phyloP scores from a whole-genome alignment of 108 stramenopile species.

The Licmophora abbreviata region DNA sequence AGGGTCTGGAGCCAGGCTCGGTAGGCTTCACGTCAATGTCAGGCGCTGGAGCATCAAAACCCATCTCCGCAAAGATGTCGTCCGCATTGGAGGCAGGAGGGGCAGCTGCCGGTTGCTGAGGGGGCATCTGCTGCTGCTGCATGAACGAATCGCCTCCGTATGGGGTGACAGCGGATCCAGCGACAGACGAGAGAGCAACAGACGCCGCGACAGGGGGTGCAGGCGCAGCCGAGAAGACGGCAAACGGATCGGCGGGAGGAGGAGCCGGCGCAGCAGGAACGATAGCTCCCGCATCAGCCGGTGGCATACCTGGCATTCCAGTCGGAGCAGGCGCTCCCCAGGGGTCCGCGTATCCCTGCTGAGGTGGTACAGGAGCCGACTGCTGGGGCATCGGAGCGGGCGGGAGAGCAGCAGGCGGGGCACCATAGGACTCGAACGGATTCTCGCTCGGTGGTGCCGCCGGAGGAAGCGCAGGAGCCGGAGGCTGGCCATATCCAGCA shows the following conservation, averaged over 20 bases:
- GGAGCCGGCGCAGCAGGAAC: conserved; percentile 30
- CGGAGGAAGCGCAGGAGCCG: conserved; percentile 1
- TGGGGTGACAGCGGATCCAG: neutral
- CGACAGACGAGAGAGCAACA: conserved; percentile 6
- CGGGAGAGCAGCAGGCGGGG: conserved; percentile 9
- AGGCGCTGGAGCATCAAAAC: conserved; percentile 22
- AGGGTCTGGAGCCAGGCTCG: conserved; percentile 7
- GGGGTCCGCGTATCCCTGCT: conserved; percentile 9
- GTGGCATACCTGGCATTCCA: conserved; percentile 1
- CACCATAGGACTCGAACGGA: conserved; percentile 12
- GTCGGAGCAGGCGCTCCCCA: conserved; percentile 28
- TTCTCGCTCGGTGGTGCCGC: conserved; percentile 9
- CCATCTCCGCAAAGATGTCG: conserved; percentile 66
- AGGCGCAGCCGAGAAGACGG: conserved; percentile 40
- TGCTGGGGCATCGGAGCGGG: neutral
- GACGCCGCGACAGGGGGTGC: conserved; percentile 33
- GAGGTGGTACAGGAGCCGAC: conserved; percentile 9
- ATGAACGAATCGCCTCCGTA: conserved; percentile 13
- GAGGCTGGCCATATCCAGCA: conserved; percentile 1
- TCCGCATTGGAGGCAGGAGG: conserved; percentile 16
- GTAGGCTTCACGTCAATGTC: conserved; percentile 1
- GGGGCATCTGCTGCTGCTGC: conserved; percentile 13
- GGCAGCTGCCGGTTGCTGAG: conserved; percentile 12
- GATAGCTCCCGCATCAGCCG: conserved; percentile 9
- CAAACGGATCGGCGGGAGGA: conserved; percentile 39